Conservation (phyloP, 2,329 filamentous ascomycete genomes). For the Penicillium sp. region DNA sequence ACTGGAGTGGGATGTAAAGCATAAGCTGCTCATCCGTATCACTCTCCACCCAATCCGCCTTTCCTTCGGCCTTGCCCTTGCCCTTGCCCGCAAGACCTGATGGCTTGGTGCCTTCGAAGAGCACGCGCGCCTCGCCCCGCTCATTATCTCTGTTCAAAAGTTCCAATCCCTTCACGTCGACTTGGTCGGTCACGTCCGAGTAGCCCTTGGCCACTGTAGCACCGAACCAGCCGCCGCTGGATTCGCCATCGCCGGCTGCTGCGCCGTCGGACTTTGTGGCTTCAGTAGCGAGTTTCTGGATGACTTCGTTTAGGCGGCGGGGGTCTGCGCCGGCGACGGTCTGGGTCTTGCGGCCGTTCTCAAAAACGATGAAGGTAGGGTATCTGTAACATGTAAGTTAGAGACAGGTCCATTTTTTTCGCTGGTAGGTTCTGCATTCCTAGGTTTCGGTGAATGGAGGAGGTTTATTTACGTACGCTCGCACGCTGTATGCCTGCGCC, state of each 20-base stretch:
- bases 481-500: conserved; percentile 70
- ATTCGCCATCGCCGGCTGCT: conserved; percentile 42
- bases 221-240: conserved; percentile 67
- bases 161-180: conserved; percentile 78
- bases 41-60: conserved; percentile 85
- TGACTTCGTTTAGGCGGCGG: conserved; percentile 66
- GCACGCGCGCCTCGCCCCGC: conserved; percentile 67
- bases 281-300: conserved; percentile 70
- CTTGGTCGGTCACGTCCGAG: conserved; percentile 75
- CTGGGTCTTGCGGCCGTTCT: conserved; percentile 65
- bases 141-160: conserved; percentile 83
- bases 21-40: conserved; percentile 97
- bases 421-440: background rate
- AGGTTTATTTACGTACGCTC: conserved; percentile 50
- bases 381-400: conserved; percentile 51
- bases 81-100: conserved; percentile 52
- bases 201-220: conserved; percentile 77
- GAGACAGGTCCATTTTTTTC: background rate
- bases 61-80: conserved; percentile 45
- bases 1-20: conserved; percentile 87
- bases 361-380: conserved; percentile 91
- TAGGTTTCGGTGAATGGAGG: background rate
- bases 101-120: conserved; percentile 72
- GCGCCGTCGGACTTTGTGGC: conserved; percentile 50
- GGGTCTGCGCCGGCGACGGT: conserved; percentile 75